phyloP scores from a whole-genome alignment of 2,329 filamentous ascomycete species.

The Pezicula neosporulosa region DNA sequence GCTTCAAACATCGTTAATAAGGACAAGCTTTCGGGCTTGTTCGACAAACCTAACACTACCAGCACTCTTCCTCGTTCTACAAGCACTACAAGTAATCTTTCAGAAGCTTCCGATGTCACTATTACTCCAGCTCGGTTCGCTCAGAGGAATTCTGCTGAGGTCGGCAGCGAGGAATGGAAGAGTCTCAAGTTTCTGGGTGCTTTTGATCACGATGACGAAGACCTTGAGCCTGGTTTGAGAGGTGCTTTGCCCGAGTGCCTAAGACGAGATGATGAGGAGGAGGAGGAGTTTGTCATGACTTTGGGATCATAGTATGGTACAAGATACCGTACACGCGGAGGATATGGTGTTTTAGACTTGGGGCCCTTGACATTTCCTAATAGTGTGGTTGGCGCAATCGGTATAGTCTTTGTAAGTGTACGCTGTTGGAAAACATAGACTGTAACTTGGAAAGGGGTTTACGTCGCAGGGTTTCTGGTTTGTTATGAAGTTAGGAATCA shows the following conservation, averaged over 20 bases:
- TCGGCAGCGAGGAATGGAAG: constrained; percentile 31
- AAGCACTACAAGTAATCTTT: constrained; percentile 29
- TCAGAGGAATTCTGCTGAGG: constrained; percentile 21
- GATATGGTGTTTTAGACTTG: background rate
- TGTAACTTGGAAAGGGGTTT: too few species aligned
- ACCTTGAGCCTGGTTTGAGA: constrained; percentile 26
- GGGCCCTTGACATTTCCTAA: too few species aligned
- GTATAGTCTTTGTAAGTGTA: too few species aligned
- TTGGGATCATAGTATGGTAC: constrained; percentile 21
- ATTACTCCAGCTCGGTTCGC: constrained; percentile 46
- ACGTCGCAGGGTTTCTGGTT: too few species aligned
- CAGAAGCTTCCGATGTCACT: constrained; percentile 38
- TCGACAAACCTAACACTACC: constrained; percentile 8
- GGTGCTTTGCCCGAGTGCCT: constrained; percentile 24
- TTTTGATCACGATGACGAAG: constrained; percentile 48
- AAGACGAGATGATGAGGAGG: constrained; percentile 34
- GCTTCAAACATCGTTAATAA: constrained; percentile 35
- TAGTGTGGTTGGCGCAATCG: too few species aligned
- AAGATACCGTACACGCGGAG: background rate
- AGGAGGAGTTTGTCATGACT: constrained; percentile 51
- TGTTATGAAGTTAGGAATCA: too few species aligned
- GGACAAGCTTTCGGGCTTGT: constrained; percentile 3
- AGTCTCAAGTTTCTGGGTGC: constrained; percentile 54
- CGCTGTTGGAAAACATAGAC: too few species aligned
- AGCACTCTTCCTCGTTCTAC: constrained; percentile 7